phyloP scores from a whole-genome alignment of 2,329 filamentous ascomycete genomes.

The Chaetomiaceae sp. region DNA sequence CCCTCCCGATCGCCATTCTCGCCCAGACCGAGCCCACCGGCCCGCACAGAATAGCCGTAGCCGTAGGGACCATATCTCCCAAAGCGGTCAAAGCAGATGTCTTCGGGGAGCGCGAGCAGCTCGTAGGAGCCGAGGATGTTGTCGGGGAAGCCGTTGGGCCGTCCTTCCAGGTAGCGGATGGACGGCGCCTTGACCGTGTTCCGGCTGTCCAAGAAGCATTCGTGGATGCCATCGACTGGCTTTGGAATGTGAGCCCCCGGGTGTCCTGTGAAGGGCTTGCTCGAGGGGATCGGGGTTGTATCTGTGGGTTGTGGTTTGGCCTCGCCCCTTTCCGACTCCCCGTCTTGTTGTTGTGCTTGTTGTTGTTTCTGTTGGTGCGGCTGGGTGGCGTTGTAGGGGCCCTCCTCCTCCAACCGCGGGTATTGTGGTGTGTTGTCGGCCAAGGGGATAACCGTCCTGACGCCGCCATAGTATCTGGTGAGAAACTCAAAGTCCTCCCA shows the following conservation, averaged over 20 bases:
- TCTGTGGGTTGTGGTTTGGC: background rate
- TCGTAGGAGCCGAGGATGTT: conserved; percentile 84
- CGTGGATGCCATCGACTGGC: conserved; percentile 51
- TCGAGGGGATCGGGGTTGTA: conserved; percentile 37
- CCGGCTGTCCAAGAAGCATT: conserved; percentile 73
- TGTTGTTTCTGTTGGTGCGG: no score
- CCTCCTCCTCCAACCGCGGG: conserved; percentile 60
- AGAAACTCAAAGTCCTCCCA: conserved; percentile 88
- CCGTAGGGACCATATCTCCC: conserved; percentile 87
- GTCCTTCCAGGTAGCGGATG: conserved; percentile 69
- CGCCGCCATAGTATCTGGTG: conserved; percentile 83
- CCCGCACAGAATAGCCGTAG: conserved; percentile 73
- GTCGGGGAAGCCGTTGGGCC: conserved; percentile 79
- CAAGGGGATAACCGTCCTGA: conserved; percentile 64
- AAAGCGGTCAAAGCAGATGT: conserved; percentile 90
- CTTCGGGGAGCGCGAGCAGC: conserved; percentile 69
- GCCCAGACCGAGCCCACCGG: conserved; percentile 79
- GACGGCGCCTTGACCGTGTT: conserved; percentile 62
- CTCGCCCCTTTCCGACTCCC: conserved; percentile 15
- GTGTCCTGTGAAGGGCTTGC: conserved; percentile 49
- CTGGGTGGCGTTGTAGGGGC: conserved; percentile 37
- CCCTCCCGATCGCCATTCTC: conserved; percentile 80
- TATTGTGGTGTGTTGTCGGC: conserved; percentile 74
- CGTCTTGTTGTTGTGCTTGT: conserved; percentile 15
- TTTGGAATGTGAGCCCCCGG: conserved; percentile 34